Base-by-base conservation (phyloP, 1,139 yeast genomes). In the Protomyces lactucae-debilis region DNA sequence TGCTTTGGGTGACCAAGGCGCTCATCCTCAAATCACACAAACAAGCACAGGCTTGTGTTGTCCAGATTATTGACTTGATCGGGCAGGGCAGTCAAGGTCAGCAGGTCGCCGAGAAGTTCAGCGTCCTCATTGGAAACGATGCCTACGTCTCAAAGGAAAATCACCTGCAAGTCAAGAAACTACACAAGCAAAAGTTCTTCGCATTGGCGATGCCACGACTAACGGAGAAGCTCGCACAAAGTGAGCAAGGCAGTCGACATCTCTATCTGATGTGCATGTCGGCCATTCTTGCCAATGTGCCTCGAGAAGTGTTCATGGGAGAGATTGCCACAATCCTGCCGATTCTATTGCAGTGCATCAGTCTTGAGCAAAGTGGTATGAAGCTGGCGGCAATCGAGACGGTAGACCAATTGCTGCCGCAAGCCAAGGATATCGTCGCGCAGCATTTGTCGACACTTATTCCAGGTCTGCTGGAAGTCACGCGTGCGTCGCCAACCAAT, bases 111-210 rank as follows among this genome's bases (percentile, higher is more conserved):
- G 81, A 79, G 67, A 78, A 85, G 2, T 81, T 89, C 65, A 88
- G 85, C 51, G 79, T 90, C 1, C 73, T 90, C 21, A 83, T 88
- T 40, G 78, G 84, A 36, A 95, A 89, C 70, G 80, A 87, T 61
- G 81, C 83, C 14, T 77, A 87, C 3, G 82, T 86, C 68, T 76
- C 79, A 60, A 84, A 82, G 70, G 79, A 80, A 52, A 84, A 80
- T 68, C 83, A 84, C 67, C 78, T 86, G 66, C 82, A 85, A 67
- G 82, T 87, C 32, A 81, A 87, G 65, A 74, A 82, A 54, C 78
- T 93, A 37, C 88, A 87, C 78, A 90, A 89, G 73, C 98, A 93
- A 72, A 85, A 85, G 68, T 79, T 88, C 25, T 89, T 89, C 74
- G 83, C 83, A 66, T 76, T 79, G 9, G 77, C 69, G 3, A 69